Conservation (phyloP, 192 early-diverging fungal genomes). For the Dispira parvispora region DNA sequence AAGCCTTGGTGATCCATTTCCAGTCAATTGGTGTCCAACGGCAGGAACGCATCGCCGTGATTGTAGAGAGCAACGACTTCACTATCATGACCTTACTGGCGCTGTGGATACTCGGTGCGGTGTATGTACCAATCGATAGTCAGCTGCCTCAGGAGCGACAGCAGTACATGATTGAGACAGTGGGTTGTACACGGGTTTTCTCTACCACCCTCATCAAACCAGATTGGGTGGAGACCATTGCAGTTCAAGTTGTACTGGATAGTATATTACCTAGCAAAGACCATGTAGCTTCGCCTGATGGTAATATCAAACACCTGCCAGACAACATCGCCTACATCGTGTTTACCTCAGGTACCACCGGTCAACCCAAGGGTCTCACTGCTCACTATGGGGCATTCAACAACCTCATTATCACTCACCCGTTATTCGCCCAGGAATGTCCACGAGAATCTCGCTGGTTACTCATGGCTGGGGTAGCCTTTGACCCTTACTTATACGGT, state of each 20-base stretch:
- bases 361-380: slow-evolving; percentile 17
- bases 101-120: background rate
- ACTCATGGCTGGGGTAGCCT: background rate
- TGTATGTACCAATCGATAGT: slow-evolving; percentile 7
- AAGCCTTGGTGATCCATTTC: too few species aligned
- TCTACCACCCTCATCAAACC: too few species aligned
- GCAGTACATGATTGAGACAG: slow-evolving; percentile 5
- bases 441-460: background rate
- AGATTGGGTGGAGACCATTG: background rate
- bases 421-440: too few species aligned
- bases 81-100: background rate
- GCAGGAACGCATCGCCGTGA: background rate
- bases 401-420: background rate
- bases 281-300: background rate
- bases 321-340: background rate
- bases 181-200: background rate
- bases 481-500: background rate
- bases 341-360: slow-evolving; percentile 21
- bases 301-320: background rate
- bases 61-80: background rate
- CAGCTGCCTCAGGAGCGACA: background rate
- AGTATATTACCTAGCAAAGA: background rate
- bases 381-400: background rate
- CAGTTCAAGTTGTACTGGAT: too few species aligned
- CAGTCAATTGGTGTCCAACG: background rate